Evolutionary conservation across 1,284 basidiomycete species (phyloP), one percentile per base, ranked within the genome.

Genomic region (Leccinum angustisporum): DNA sequence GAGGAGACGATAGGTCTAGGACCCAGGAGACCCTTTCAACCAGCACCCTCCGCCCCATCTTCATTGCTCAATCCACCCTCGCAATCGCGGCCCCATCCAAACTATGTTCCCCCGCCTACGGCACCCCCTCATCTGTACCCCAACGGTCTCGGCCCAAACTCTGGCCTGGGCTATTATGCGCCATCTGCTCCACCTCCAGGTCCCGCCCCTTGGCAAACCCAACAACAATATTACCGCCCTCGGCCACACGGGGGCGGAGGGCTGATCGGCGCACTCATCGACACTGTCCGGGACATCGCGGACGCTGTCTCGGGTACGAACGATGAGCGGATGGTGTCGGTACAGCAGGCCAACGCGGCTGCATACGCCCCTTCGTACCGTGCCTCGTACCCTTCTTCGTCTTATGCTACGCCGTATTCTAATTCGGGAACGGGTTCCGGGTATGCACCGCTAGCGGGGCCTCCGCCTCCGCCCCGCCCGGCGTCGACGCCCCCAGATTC

Each of bases 1-100:
- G 89, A 91, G 70, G 73, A 78, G 3, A 84, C 87, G 0, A 66
- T 91, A 6, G 83, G 88, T 63, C 74, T 81, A 33, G 88, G 88
- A 0, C 89, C 89, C 0, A 65, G 75, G 8, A 71, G 87, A 14
- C 87, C 88, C 1, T 90, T 87, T 68, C 86, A 87, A 66, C 75
- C 68, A 13, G 69, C 81, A 0, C 81, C 76, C 11, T 57, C 27
- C 5, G 30, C 51, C 27, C 30, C 51, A 16, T 53, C 51, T 13
- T 33, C 10, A 0, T 27, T 54, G 4, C 62, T 40, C 63, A 2
- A 9, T 25, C 13, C 13, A 54, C 25, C 18, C 38, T 31, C 53
- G n/a, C 34, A 21, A 7, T 34, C 43, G 1, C 62, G 30, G 2
- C 27, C 36, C 1, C 36, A 57, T 14, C 38, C 65, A 1, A 58